A percentile compares a stretch with the other conserved stretches of the same genome.
phyloP scores from a whole-genome alignment of 768 basidiomycete genomes.

The Rhodotorula babjevae region DNA sequence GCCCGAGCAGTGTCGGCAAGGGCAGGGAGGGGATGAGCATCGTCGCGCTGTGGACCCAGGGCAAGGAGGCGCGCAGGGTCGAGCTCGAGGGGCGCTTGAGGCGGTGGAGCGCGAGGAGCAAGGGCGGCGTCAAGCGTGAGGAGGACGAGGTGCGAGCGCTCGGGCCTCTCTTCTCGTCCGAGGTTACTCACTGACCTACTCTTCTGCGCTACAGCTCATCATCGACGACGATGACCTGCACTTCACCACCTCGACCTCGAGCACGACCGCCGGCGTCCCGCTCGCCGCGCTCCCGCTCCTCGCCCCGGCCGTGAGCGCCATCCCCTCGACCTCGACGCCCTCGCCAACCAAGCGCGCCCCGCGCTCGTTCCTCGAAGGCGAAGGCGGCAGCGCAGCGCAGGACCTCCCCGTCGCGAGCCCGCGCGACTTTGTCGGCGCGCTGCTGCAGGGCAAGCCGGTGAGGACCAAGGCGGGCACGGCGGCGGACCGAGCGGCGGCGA shows the following conservation, averaged over 20 bases:
- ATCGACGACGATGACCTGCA: not conserved
- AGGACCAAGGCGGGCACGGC: conserved; percentile 5
- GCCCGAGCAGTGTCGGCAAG: conserved; percentile 36
- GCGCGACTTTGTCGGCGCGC: conserved; percentile 16
- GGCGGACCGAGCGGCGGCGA: conserved; percentile 12
- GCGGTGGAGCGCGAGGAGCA: conserved; percentile 6
- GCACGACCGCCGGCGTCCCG: conserved; percentile 4
- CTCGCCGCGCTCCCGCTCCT: conserved; percentile 26
- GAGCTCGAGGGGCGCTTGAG: conserved; percentile 34
- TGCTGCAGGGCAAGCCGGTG: conserved; percentile 20
- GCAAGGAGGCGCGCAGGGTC: conserved; percentile 31
- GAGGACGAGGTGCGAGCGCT: conserved; percentile 5
- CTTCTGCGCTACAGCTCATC: not conserved
- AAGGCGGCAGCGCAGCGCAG: not conserved
- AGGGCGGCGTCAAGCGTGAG: conserved; percentile 8
- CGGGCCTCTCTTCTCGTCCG: too few relatives aligned
- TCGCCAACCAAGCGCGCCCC: not conserved
- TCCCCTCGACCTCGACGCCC: conserved; percentile 21
- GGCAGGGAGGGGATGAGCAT: conserved; percentile 40
- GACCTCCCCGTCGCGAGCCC: conserved; percentile 21
- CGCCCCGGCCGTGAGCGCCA: conserved; percentile 16
- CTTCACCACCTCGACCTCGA: not conserved
- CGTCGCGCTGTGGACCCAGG: conserved; percentile 41
- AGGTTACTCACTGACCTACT: accelerated
- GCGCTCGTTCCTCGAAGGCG: not conserved